Evolutionary conservation across 2,329 filamentous ascomycete species (phyloP).

Genomic region (Nemania diffusa): DNA sequence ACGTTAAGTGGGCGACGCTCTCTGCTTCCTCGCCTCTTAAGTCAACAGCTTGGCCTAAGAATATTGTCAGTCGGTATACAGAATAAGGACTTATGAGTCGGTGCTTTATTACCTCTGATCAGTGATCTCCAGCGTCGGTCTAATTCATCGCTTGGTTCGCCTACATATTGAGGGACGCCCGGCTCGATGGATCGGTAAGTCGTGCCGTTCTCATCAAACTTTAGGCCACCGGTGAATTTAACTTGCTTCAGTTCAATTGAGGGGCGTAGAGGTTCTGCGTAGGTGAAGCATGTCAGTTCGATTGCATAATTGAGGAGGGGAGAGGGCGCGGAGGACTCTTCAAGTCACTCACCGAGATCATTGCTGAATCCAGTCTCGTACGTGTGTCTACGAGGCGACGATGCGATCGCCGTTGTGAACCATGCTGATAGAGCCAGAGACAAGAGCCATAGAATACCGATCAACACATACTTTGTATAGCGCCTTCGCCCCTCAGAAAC

Average conservation of each 20-base stretch:
- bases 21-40: constrained; percentile 10
- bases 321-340: too few species aligned
- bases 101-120: background rate
- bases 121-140: constrained; percentile 9
- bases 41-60: constrained; percentile 2
- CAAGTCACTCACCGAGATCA: constrained; percentile 8
- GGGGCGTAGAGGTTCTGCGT: constrained; percentile 3
- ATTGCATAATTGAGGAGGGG: too few species aligned
- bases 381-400: background rate
- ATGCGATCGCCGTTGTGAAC: background rate
- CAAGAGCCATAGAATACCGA: constrained; percentile 2
- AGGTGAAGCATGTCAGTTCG: background rate
- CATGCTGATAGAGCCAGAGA: constrained; percentile 7
- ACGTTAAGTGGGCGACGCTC: constrained; percentile 7
- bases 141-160: constrained; percentile 11
- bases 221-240: constrained; percentile 13
- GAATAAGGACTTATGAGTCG: background rate
- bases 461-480: background rate
- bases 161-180: constrained; percentile 6
- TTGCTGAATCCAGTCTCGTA: constrained; percentile 17
- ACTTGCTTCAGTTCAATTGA: constrained; percentile 3
- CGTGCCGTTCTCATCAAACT: constrained; percentile 17
- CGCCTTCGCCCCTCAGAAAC: background rate
- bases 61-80: background rate
- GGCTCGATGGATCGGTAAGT: constrained; percentile 8